These are phyloP conservation scores for Protea cynaroides DNA, from an alignment of 164 flowering plant genomes.

Conservation along the genomic window DNA sequence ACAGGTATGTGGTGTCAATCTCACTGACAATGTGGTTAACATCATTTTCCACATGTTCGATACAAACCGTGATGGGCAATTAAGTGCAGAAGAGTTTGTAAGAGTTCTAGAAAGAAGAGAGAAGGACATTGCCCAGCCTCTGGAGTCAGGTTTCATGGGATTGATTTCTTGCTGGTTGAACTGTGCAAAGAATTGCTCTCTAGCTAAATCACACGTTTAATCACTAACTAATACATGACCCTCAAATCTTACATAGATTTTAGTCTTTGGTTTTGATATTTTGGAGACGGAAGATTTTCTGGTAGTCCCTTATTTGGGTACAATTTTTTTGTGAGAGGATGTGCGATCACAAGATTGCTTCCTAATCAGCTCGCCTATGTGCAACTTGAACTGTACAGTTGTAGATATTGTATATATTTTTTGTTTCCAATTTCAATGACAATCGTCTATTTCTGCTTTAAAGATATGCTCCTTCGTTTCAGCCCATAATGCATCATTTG, in stretches of 20 bases:
- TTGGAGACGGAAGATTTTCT: too few relatives aligned
- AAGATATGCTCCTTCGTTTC: too few relatives aligned
- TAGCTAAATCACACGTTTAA: conserved; percentile 18
- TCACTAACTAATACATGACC: neutral
- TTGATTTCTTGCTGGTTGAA: conserved; percentile 49
- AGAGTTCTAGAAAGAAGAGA: conserved; percentile 65
- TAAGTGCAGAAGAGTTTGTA: conserved; percentile 74
- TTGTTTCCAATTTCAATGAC: too few relatives aligned
- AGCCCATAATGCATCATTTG: too few relatives aligned
- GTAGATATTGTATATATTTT: too few relatives aligned
- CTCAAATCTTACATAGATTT: neutral
- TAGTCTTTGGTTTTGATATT: too few relatives aligned
- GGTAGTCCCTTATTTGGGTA: too few relatives aligned
- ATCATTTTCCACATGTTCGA: conserved; percentile 82
- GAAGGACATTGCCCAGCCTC: conserved; percentile 46
- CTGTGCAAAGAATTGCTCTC: conserved; percentile 28
- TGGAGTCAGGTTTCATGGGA: conserved; percentile 46
- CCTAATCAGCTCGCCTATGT: too few relatives aligned
- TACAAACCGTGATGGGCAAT: conserved; percentile 58
- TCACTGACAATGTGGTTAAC: conserved; percentile 57
- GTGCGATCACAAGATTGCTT: too few relatives aligned
- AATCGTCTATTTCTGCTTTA: too few relatives aligned
- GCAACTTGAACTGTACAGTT: too few relatives aligned
- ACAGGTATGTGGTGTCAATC: conserved; percentile 76
- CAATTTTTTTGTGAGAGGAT: too few relatives aligned